These are phyloP conservation scores for Corylus heterophylla DNA, from an alignment of 306 rosid species.

Conservation along the genomic window DNA sequence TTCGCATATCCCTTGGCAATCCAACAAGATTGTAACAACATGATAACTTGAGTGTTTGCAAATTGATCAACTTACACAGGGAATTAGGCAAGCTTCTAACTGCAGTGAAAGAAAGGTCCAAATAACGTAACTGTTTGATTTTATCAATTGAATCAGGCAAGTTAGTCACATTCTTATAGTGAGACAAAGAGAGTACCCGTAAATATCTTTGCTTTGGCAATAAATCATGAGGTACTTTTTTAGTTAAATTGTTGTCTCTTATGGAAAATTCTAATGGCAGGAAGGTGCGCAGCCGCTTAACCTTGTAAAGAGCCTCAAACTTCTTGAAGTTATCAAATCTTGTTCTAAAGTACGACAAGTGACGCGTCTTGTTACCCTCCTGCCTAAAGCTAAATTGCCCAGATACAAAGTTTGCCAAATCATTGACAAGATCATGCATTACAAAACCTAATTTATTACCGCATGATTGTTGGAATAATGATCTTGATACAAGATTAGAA, in stretches of 20 bases:
- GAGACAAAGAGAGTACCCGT: slow-evolving; percentile 21
- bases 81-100: slow-evolving; percentile 23
- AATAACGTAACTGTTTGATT: slow-evolving; percentile 32
- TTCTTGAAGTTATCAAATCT: slow-evolving; percentile 17
- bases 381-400: slow-evolving; percentile 11
- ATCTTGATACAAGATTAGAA: slow-evolving; percentile 28
- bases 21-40: slow-evolving; percentile 1
- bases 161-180: neutral
- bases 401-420: slow-evolving; percentile 35
- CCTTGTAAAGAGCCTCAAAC: neutral
- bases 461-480: slow-evolving; percentile 33
- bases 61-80: slow-evolving; percentile 20
- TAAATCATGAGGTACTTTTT: neutral
- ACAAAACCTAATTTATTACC: neutral
- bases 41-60: slow-evolving; percentile 36
- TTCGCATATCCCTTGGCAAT: slow-evolving; percentile 21
- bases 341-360: slow-evolving; percentile 27
- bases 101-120: slow-evolving; percentile 23
- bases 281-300: slow-evolving; percentile 21
- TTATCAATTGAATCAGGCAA: slow-evolving; percentile 26
- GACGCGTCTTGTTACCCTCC: slow-evolving; percentile 24
- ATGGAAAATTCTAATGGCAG: neutral
- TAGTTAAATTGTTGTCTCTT: neutral
- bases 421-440: slow-evolving; percentile 42
- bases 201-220: slow-evolving; percentile 6